A percentile compares a stretch with the other conserved stretches of the same genome.
These are phyloP conservation scores for Calamus simplicifolius DNA, from an alignment of 176 grass and related monocot genomes.

Conservation along the genomic window DNA sequence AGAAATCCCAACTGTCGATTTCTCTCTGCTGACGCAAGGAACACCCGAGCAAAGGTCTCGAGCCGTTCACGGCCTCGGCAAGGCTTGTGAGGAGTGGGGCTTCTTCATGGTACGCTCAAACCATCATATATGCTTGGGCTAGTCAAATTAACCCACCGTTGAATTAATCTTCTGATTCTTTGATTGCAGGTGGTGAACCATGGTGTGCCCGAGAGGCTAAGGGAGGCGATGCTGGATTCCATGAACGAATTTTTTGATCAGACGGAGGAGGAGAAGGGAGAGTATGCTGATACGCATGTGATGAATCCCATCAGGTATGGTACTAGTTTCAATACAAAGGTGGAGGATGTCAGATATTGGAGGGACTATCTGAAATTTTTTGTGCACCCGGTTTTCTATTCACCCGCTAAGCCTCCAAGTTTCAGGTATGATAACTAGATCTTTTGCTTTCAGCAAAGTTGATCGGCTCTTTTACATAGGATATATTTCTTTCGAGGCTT, in stretches of 20 bases:
- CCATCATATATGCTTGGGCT: background rate
- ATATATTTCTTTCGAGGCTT: no score
- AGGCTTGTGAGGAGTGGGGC: slow-evolving; percentile 60
- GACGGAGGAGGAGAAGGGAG: slow-evolving; percentile 35
- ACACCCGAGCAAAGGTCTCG: slow-evolving; percentile 17
- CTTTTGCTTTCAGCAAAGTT: no score
- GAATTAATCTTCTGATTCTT: background rate
- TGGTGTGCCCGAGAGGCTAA: slow-evolving; percentile 39
- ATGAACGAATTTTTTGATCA: slow-evolving; percentile 37
- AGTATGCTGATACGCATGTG: slow-evolving; percentile 18
- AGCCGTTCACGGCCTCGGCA: slow-evolving; percentile 30
- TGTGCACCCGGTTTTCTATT: slow-evolving; percentile 60
- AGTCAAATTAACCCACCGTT: no score
- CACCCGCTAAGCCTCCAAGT: slow-evolving; percentile 32
- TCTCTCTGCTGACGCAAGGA: slow-evolving; percentile 35
- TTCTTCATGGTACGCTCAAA: slow-evolving; percentile 56
- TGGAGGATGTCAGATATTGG: slow-evolving; percentile 33
- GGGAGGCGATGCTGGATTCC: slow-evolving; percentile 17
- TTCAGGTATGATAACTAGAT: slow-evolving; percentile 31
- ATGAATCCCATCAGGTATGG: slow-evolving; percentile 56
- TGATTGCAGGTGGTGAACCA: slow-evolving; percentile 54
- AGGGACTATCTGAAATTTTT: slow-evolving; percentile 65
- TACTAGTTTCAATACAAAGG: slow-evolving; percentile 39
- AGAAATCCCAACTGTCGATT: slow-evolving; percentile 50
- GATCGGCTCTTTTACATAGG: no score